Evolutionary conservation across 1,139 yeast genomes (phyloP).

Genomic region (Pichia sp.): DNA sequence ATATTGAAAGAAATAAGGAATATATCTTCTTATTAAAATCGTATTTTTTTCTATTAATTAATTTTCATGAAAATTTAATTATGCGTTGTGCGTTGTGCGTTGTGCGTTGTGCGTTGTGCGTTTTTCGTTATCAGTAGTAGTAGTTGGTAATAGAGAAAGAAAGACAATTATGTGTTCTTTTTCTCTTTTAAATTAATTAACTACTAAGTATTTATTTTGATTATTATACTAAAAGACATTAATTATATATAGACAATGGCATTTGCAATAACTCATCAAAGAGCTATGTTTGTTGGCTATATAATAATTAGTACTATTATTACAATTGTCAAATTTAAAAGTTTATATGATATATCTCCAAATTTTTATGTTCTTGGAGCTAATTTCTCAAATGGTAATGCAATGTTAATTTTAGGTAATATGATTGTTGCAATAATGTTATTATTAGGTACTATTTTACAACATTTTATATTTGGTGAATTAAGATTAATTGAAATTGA

Average conservation of each 20-base stretch:
- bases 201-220: no score
- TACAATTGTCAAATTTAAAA: slow-evolving; percentile 18
- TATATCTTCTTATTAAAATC: no score
- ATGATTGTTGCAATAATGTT: slow-evolving; percentile 37
- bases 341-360: slow-evolving; percentile 23
- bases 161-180: no score
- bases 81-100: no score
- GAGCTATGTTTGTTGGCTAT: slow-evolving; percentile 19
- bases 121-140: no score
- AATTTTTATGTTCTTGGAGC: slow-evolving; percentile 29
- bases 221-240: no score
- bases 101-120: no score
- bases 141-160: no score
- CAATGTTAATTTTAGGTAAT: slow-evolving; percentile 33
- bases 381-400: slow-evolving; percentile 25
- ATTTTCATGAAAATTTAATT: no score
- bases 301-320: slow-evolving; percentile 20
- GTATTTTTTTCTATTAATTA: no score
- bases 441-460: slow-evolving; percentile 40
- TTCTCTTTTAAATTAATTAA: no score
- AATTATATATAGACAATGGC: neutral
- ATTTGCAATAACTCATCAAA: neutral
- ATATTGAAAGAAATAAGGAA: no score
- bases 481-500: slow-evolving; percentile 72
- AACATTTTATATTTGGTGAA: slow-evolving; percentile 62